Evolutionary conservation across 495 filamentous ascomycete genomes (phyloP).

Genomic region (Neurospora hispaniola): DNA sequence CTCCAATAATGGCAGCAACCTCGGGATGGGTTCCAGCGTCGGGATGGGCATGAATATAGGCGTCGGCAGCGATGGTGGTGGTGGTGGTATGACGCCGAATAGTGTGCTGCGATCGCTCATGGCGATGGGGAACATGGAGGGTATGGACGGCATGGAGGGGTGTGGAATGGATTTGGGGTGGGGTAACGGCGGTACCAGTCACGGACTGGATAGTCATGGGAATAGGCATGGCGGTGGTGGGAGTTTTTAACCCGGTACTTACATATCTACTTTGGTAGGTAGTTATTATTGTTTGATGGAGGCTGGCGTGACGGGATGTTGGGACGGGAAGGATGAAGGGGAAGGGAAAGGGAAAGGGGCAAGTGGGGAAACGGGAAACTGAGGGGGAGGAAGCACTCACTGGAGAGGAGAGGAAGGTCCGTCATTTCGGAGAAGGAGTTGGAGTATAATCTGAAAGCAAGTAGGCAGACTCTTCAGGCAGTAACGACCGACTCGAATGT

Average conservation of each 20-base stretch:
- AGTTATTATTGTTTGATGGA: too few relatives aligned
- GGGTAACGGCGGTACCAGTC: neutral
- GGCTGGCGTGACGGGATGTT: neutral
- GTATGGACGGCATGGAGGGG: constrained; percentile 19
- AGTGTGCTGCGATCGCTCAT: constrained; percentile 40
- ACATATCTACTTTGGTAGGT: too few relatives aligned
- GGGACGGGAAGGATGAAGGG: neutral
- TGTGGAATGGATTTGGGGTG: neutral
- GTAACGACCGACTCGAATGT: neutral
- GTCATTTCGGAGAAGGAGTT: neutral
- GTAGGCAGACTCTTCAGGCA: neutral
- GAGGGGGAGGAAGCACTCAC: too few relatives aligned
- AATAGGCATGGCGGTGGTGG: neutral
- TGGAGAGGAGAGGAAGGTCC: too few relatives aligned
- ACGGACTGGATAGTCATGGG: neutral
- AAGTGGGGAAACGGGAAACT: neutral
- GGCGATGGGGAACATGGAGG: constrained; percentile 34
- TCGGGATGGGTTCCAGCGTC: neutral
- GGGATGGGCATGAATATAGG: constrained; percentile 20
- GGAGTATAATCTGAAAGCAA: neutral
- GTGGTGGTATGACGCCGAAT: constrained; percentile 37
- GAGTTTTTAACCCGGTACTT: neutral
- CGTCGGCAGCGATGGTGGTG: neutral
- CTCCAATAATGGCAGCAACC: too few relatives aligned
- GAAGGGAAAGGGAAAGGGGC: neutral